Conservation (phyloP, 2,329 filamentous ascomycete genomes). For the Epichloe baconii region DNA sequence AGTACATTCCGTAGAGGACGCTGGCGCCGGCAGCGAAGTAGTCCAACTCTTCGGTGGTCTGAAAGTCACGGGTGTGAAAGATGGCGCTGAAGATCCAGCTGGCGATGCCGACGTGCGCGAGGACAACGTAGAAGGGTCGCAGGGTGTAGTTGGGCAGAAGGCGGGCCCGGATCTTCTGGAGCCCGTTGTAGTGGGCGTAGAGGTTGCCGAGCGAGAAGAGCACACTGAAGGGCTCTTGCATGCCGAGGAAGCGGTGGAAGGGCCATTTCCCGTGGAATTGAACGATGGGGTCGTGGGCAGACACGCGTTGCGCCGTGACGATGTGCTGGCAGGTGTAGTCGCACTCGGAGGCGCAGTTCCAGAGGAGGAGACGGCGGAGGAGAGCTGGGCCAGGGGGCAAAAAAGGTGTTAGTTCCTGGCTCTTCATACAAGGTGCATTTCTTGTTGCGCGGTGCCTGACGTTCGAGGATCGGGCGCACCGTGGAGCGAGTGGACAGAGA, state of each 20-base stretch:
- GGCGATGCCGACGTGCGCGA: conserved; percentile 69
- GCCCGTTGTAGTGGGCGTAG: conserved; percentile 68
- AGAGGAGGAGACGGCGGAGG: conserved; percentile 74
- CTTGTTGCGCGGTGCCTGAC: neutral
- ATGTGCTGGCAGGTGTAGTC: conserved; percentile 97
- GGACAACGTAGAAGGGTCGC: conserved; percentile 64
- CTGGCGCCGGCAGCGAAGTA: conserved; percentile 88
- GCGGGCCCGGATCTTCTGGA: conserved; percentile 52
- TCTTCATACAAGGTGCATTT: neutral
- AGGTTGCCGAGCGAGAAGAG: conserved; percentile 90
- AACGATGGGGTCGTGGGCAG: conserved; percentile 53
- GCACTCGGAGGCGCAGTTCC: conserved; percentile 88
- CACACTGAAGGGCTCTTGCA: conserved; percentile 91
- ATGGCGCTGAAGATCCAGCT: conserved; percentile 83
- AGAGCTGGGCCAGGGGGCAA: conserved; percentile 43
- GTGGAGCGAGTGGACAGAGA: neutral
- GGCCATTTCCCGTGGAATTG: conserved; percentile 99
- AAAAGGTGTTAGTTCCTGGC: neutral
- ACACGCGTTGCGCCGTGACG: conserved; percentile 59
- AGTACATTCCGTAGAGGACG: conserved; percentile 85
- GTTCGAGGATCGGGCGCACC: neutral
- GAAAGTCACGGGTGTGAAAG: conserved; percentile 85
- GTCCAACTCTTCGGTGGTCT: conserved; percentile 80
- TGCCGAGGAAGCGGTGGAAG: conserved; percentile 76
- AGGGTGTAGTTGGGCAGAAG: conserved; percentile 65